phyloP scores from a whole-genome alignment of 2,329 filamentous ascomycete species.

The Penicillium corylophilum region DNA sequence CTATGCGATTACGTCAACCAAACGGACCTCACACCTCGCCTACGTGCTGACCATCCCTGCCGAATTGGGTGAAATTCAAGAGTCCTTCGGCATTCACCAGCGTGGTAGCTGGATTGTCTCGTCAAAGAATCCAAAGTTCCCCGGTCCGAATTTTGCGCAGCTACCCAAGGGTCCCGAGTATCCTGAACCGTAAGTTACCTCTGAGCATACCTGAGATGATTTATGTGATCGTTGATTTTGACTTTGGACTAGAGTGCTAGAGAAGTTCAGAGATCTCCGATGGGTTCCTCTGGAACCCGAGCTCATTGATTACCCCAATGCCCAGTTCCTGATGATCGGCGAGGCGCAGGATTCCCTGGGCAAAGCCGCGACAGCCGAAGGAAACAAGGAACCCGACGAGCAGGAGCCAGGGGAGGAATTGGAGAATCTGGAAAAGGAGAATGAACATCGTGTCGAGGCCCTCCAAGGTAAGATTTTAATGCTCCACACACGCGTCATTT shows the following conservation, averaged over 20 bases:
- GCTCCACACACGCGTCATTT: neutral
- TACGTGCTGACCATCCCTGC: conserved; percentile 76
- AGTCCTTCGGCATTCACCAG: conserved; percentile 67
- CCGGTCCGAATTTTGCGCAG: conserved; percentile 62
- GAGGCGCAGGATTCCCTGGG: conserved; percentile 41
- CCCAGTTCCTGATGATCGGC: conserved; percentile 77
- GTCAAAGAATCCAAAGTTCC: conserved; percentile 73
- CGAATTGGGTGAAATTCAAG: conserved; percentile 69
- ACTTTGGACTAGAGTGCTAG: conserved; percentile 53
- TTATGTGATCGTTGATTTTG: neutral
- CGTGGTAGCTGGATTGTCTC: conserved; percentile 77
- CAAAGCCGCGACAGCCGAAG: conserved; percentile 36
- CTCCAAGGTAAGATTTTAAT: conserved; percentile 48
- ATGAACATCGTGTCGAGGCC: conserved; percentile 64
- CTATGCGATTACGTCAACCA: conserved; percentile 74
- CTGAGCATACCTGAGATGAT: neutral
- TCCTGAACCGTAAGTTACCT: conserved; percentile 60
- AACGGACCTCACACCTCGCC: conserved; percentile 70
- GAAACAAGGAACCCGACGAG: conserved; percentile 54
- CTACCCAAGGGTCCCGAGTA: conserved; percentile 68
- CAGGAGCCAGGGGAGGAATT: conserved; percentile 69
- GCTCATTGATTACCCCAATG: conserved; percentile 70
- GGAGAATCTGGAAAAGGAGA: conserved; percentile 72
- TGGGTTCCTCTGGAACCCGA: conserved; percentile 74
- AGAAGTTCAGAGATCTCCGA: conserved; percentile 69